Percentiles rank a stretch among this genome's conserved stretches.
Evolutionary conservation across 2,329 filamentous ascomycete species (phyloP).

Genomic region (Beauveria bassiana): DNA sequence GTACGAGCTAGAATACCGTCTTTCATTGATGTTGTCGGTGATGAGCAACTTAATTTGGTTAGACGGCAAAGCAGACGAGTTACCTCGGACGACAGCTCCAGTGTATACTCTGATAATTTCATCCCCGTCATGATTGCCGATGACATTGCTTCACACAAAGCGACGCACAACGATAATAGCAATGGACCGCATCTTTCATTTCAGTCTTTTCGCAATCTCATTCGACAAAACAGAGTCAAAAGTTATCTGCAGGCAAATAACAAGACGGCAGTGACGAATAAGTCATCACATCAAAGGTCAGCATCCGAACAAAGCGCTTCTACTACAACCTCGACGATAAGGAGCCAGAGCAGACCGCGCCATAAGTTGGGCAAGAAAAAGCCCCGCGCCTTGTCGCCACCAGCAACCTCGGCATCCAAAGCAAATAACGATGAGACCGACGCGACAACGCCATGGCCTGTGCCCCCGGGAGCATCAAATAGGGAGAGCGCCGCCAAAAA

Average conservation of each 20-base stretch:
- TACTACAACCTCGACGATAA: not conserved
- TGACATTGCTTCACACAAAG: not conserved
- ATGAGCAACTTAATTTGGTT: not conserved
- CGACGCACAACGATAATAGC: slow-evolving; percentile 12
- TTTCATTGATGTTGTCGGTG: not conserved
- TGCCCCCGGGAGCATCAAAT: not conserved
- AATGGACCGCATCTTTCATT: slow-evolving; percentile 3
- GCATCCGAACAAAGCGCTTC: not conserved
- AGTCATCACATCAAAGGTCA: not conserved
- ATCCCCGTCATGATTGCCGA: slow-evolving; percentile 32
- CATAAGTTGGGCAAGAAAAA: not conserved
- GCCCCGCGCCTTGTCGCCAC: not conserved
- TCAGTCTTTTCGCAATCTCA: slow-evolving; percentile 12
- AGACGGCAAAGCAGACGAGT: slow-evolving; percentile 10
- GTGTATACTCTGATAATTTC: slow-evolving; percentile 32
- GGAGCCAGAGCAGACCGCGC: not conserved
- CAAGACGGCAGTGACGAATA: not conserved
- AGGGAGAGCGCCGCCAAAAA: not conserved
- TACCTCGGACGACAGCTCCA: slow-evolving; percentile 16
- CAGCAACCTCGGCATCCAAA: not conserved
- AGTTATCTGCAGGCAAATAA: slow-evolving; percentile 4
- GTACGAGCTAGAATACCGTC: not conserved
- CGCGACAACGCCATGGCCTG: not conserved
- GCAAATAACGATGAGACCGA: not conserved
- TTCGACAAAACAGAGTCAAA: slow-evolving; percentile 2